phyloP scores from a whole-genome alignment of 768 basidiomycete genomes.

The Strobilomyces dryophilus region DNA sequence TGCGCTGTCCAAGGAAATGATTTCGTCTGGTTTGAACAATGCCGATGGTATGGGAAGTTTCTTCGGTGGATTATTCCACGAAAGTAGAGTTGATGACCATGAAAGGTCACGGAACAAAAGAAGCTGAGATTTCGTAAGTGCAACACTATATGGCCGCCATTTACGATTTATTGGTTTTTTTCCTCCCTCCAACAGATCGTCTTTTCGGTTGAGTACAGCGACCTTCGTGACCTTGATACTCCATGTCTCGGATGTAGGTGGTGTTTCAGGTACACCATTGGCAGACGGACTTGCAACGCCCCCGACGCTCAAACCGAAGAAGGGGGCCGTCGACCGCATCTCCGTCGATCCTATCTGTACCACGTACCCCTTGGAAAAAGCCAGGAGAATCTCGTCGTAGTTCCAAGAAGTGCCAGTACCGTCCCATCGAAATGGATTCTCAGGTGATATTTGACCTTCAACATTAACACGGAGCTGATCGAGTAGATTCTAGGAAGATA shows the following conservation, averaged over 20 bases:
- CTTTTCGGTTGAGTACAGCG: slow-evolving; percentile 78
- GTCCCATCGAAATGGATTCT: slow-evolving; percentile 64
- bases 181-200: slow-evolving; percentile 71
- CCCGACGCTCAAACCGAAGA: slow-evolving; percentile 39
- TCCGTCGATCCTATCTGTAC: slow-evolving; percentile 52
- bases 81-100: slow-evolving; percentile 47
- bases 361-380: slow-evolving; percentile 57
- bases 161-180: slow-evolving; percentile 74
- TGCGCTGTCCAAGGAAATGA: slow-evolving; percentile 70
- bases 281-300: slow-evolving; percentile 31
- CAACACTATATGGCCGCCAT: slow-evolving; percentile 83
- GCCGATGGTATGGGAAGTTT: slow-evolving; percentile 37
- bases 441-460: slow-evolving; percentile 48
- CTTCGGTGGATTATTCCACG: slow-evolving; percentile 38
- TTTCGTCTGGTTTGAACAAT: slow-evolving; percentile 77
- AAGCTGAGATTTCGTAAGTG: slow-evolving; percentile 87
- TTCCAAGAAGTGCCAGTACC: slow-evolving; percentile 67
- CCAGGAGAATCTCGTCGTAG: slow-evolving; percentile 57
- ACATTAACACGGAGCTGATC: slow-evolving; percentile 68
- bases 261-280: slow-evolving; percentile 22
- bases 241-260: slow-evolving; percentile 33
- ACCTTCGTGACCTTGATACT: slow-evolving; percentile 73
- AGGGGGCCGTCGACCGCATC: slow-evolving; percentile 36
- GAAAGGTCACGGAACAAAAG: slow-evolving; percentile 79
- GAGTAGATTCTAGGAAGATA: slow-evolving; percentile 51